Base-by-base conservation (phyloP, 139 green algal genomes). In the Chlamydomonas sp. region DNA sequence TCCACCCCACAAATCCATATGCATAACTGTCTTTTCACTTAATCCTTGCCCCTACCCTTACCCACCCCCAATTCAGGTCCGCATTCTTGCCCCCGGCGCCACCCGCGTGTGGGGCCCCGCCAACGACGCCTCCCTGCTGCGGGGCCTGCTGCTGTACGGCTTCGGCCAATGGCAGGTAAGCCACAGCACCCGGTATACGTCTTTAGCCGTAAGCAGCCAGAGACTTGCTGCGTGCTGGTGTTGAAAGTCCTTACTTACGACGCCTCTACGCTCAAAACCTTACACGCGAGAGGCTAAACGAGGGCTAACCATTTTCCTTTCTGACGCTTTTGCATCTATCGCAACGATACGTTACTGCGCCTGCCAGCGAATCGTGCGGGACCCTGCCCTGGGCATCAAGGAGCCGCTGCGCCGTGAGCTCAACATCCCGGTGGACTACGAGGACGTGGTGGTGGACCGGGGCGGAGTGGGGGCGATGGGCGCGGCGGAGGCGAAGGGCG, bases 341-440 rank as follows among this genome's bases (percentile, higher is more conserved):
- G 71, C 10, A 77, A 49, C 14, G 18, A 17, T 15, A 49, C 18
- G 12, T 20, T 9, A 6, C 6, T 6, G 10, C 77, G 62, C 4
- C 67, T 85, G 77, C 69, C 1, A 14, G 20, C 73, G 78, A 31
- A 67, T 85, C 61, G 14, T 85, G 60, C 15, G 20, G 20, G 78
- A 89, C 72, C 17, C 67, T 8, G 2, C 6, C 0, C 89, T 92
- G 68, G 58, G 59, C 1, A 17, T 90, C 17, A 31, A 77, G 71
- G n/a, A 63, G 20, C 18, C 85, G 14, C 78, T 92, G 15, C 72
- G 89, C 0, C 63, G 5, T 49, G 89, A 92, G 77, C 81, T 90
- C 10, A 78, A 73, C 16, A 63, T 92, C 9, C 63, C 85, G 0
- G 15, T 80, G 6, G 89, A 90, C 73, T 92, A 90, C 75, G 84